Evolutionary conservation across 768 basidiomycete genomes (phyloP).

Genomic region (Pholiota conissans): DNA sequence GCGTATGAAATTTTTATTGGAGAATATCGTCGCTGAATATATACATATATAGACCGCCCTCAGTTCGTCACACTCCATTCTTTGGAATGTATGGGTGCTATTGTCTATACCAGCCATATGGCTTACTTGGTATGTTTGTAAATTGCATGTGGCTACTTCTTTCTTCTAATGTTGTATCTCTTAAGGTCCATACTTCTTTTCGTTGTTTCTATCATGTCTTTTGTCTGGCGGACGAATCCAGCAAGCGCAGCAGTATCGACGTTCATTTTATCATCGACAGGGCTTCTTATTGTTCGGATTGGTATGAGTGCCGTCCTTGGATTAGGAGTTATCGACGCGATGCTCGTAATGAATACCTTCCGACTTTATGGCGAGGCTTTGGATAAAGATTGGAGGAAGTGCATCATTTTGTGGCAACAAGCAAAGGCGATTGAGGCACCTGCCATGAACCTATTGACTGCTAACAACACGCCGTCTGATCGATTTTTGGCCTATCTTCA

Average conservation of each 20-base stretch:
- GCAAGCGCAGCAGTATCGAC: background rate
- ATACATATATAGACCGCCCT: background rate
- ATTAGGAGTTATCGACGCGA: background rate
- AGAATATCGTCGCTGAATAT: too few species aligned
- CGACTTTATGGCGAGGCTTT: background rate
- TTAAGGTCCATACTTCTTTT: slow-evolving; percentile 65
- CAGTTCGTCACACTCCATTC: slow-evolving; percentile 11
- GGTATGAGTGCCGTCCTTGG: background rate
- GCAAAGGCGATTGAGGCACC: background rate
- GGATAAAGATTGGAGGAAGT: background rate
- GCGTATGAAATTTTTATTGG: too few species aligned
- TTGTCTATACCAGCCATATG: slow-evolving; percentile 64
- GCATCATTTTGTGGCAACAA: background rate
- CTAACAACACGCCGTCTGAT: too few species aligned
- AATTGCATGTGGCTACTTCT: too few species aligned
- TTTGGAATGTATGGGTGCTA: slow-evolving; percentile 71
- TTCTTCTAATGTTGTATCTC: too few species aligned
- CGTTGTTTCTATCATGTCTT: slow-evolving; percentile 55
- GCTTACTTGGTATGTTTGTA: slow-evolving; percentile 51
- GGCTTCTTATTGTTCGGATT: background rate
- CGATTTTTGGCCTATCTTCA: too few species aligned
- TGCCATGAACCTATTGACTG: background rate
- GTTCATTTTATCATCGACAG: background rate
- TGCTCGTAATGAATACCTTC: background rate
- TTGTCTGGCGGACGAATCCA: slow-evolving; percentile 50